phyloP scores from a whole-genome alignment of 768 basidiomycete species.

The Termitomyces sp. region DNA sequence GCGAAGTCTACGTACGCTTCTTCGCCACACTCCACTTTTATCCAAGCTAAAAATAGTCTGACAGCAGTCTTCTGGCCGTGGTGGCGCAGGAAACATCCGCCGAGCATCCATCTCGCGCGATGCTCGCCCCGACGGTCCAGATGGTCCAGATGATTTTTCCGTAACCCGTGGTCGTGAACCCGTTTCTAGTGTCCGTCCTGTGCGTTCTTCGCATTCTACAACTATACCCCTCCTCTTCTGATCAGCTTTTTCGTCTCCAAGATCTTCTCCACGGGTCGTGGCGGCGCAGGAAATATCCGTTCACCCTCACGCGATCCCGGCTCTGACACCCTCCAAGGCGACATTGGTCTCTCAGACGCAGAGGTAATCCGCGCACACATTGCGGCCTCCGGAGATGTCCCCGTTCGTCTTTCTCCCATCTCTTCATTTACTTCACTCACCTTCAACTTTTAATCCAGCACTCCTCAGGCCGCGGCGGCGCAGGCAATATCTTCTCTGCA shows the following conservation, averaged over 20 bases:
- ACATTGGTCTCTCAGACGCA: slow-evolving; percentile 25
- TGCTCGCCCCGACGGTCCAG: slow-evolving; percentile 23
- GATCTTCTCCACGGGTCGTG: slow-evolving; percentile 64
- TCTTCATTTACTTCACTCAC: neutral
- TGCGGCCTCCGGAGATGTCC: slow-evolving; percentile 20
- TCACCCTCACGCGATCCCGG: slow-evolving; percentile 58
- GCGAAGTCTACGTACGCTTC: slow-evolving; percentile 49
- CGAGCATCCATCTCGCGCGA: slow-evolving; percentile 43
- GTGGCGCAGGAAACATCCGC: slow-evolving; percentile 69
- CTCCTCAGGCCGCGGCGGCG: slow-evolving; percentile 62
- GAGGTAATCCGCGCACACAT: slow-evolving; percentile 30
- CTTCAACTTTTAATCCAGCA: slow-evolving; percentile 22
- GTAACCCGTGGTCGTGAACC: slow-evolving; percentile 58
- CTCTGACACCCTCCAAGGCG: slow-evolving; percentile 16
- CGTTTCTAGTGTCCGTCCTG: slow-evolving; percentile 27
- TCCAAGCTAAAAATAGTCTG: neutral
- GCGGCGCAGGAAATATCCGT: slow-evolving; percentile 88
- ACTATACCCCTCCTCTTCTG: neutral
- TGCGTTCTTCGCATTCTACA: slow-evolving; percentile 14
- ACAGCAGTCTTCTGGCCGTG: slow-evolving; percentile 58
- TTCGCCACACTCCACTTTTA: neutral
- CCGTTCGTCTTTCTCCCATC: slow-evolving; percentile 24
- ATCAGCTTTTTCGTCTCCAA: slow-evolving; percentile 15
- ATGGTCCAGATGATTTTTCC: slow-evolving; percentile 52
- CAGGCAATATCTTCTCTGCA: slow-evolving; percentile 49